A percentile compares a stretch with the other conserved stretches of the same genome.
phyloP scores from a whole-genome alignment of 2,329 filamentous ascomycete genomes.

The Calycina marina region DNA sequence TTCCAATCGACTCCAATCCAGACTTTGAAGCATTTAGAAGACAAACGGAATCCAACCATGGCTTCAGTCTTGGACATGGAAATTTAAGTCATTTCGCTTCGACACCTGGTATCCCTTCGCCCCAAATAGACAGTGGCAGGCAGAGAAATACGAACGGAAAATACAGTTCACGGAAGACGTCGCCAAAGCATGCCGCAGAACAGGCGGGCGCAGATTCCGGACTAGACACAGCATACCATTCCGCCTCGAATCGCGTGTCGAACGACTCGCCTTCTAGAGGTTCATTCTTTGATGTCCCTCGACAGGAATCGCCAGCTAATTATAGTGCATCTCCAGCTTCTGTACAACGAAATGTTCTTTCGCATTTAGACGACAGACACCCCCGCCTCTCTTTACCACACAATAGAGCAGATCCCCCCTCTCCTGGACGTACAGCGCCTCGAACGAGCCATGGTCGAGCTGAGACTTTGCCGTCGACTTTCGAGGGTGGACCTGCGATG shows the following conservation, averaged over 20 bases:
- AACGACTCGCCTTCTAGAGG: too few relatives aligned
- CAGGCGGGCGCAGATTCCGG: too few relatives aligned
- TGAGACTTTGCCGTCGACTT: constrained; percentile 36
- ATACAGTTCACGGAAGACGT: too few relatives aligned
- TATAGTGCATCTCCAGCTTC: constrained; percentile 22
- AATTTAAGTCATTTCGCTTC: constrained; percentile 32
- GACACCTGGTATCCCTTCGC: constrained; percentile 15
- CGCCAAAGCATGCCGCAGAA: too few relatives aligned
- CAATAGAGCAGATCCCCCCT: constrained; percentile 29
- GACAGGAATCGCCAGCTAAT: constrained; percentile 31
- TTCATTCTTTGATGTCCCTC: constrained; percentile 28
- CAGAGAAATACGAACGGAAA: too few relatives aligned
- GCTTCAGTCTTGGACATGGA: constrained; percentile 31
- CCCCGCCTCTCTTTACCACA: constrained; percentile 39
- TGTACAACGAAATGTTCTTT: constrained; percentile 13
- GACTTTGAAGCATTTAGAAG: constrained; percentile 70
- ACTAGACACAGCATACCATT: too few relatives aligned
- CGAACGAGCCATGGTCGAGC: constrained; percentile 23
- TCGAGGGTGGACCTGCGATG: constrained; percentile 34
- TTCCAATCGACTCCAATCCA: constrained; percentile 61
- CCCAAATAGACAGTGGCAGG: too few relatives aligned
- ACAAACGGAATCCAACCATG: constrained; percentile 51
- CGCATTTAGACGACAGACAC: constrained; percentile 32
- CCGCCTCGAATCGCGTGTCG: too few relatives aligned
- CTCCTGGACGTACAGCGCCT: constrained; percentile 19